A percentile compares a stretch with the other conserved stretches of the same genome.
These are phyloP conservation scores for Umbelopsis sp. DNA, from an alignment of 371 early-diverging fungal species.

Conservation along the genomic window DNA sequence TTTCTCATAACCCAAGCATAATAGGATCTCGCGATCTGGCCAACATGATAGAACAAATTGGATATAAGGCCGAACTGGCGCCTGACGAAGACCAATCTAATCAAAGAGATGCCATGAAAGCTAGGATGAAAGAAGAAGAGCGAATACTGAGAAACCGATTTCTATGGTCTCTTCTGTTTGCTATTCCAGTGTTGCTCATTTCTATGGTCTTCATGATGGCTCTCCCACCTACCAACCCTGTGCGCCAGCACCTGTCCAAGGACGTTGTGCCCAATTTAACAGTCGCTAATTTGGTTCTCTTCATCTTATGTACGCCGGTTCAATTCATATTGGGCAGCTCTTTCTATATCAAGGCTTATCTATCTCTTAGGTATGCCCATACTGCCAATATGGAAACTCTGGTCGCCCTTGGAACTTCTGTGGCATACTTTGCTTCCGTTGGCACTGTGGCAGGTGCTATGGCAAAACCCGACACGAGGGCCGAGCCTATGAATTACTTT, in stretches of 20 bases:
- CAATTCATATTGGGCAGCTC: constrained; percentile 61
- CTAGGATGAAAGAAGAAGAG: constrained; percentile 54
- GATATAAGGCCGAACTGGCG: constrained; percentile 58
- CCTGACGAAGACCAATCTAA: constrained; percentile 40
- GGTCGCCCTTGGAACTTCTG: constrained; percentile 70
- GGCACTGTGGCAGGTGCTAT: constrained; percentile 60
- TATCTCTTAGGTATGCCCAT: constrained; percentile 57
- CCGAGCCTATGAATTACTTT: constrained; percentile 57
- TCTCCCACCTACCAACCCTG: constrained; percentile 44
- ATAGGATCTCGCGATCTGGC: constrained; percentile 56
- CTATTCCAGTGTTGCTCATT: constrained; percentile 62
- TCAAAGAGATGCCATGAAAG: constrained; percentile 50
- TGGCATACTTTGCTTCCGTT: constrained; percentile 63
- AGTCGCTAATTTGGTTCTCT: constrained; percentile 52
- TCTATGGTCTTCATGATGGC: constrained; percentile 69
- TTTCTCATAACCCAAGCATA: constrained; percentile 59
- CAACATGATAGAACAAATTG: constrained; percentile 61
- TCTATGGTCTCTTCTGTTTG: constrained; percentile 60
- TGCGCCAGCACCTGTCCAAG: constrained; percentile 39
- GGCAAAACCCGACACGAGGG: constrained; percentile 33
- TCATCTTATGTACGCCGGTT: constrained; percentile 59
- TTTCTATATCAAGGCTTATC: constrained; percentile 59
- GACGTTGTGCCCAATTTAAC: constrained; percentile 48
- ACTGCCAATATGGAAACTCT: constrained; percentile 75
- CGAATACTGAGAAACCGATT: constrained; percentile 41